Base-by-base conservation (phyloP, 2,329 filamentous ascomycete genomes). In the Cladosporium velox region DNA sequence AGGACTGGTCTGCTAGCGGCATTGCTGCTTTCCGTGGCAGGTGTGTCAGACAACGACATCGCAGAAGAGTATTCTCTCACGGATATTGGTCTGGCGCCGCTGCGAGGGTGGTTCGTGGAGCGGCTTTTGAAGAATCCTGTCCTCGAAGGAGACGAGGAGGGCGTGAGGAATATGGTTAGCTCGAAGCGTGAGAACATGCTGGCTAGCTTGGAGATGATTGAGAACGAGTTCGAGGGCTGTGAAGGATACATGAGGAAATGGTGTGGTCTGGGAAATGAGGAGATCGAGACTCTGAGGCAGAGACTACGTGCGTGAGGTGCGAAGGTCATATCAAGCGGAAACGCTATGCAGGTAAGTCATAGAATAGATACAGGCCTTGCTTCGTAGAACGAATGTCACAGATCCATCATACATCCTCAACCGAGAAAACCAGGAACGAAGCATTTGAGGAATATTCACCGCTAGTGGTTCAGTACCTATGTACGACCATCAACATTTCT, bases 1-100 rank as follows among this genome's bases (percentile, higher is more conserved):
- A 83, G 91, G 52, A 93, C 91, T 0, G 91, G 91, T 2, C 83
- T 93, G 4, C 78, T 92, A 54, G 85, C 87, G 59, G 90, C 89
- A 3, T 71, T 93, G 49, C 75, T 93, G 10, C 81, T 92, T 47
- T 79, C 84, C 30, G 81, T 92, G 32, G 87, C 87, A 10, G 87
- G 88, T 4, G 87, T 91, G 0, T 77, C 82, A 1, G 83, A 87
- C 69, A 80, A 85, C 38, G 74, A 78, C 4, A 83, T 91, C n/a
- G 89, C 88, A 0, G 77, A 83, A 11, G 91, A 93, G 75, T 93
- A 93, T 75, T 80, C 83, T 18, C 79, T 91, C 11, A 91, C 89
- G 0, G 87, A 91, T 60, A 71, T 81, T 1, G 90, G 90, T 0
- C 78, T 92, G 8, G 79, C 71, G 12, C 71, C 76, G 41, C 67